Conservation (phyloP, 331 rosid species). For the Dryas integrifolia region DNA sequence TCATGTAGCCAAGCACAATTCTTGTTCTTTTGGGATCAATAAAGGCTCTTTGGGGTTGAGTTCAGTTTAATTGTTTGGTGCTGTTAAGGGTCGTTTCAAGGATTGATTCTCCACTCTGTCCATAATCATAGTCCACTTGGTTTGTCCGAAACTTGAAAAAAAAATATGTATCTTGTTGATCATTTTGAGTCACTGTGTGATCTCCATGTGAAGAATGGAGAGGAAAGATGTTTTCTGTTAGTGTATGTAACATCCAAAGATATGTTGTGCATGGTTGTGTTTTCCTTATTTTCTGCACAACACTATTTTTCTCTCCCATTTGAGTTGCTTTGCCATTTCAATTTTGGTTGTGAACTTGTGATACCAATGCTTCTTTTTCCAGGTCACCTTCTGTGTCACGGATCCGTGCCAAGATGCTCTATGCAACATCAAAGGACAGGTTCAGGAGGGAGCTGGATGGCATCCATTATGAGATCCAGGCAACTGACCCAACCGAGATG, state of each 20-base stretch:
- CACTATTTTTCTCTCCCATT: background rate
- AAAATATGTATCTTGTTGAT: background rate
- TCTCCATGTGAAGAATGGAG: background rate
- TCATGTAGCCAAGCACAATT: background rate
- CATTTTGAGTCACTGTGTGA: background rate
- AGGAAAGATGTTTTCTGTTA: background rate
- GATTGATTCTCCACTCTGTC: background rate
- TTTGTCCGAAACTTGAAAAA: background rate
- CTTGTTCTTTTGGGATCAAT: no score
- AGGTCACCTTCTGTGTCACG: constrained; percentile 76
- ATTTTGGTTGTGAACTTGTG: background rate
- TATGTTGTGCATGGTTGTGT: background rate
- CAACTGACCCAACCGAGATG: constrained; percentile 80
- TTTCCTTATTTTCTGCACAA: background rate
- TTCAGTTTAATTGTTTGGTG: background rate
- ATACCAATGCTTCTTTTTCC: constrained; percentile 9
- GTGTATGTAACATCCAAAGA: background rate
- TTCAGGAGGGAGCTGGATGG: constrained; percentile 74
- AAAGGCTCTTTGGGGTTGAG: background rate
- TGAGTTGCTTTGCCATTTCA: constrained; percentile 6
- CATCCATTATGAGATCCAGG: constrained; percentile 80
- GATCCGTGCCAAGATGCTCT: constrained; percentile 77
- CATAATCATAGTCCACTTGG: background rate
- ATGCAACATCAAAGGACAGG: constrained; percentile 76
- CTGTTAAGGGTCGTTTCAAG: background rate